Evolutionary conservation across 805 yeast genomes (phyloP).

Genomic region (Nematodospora valgi): DNA sequence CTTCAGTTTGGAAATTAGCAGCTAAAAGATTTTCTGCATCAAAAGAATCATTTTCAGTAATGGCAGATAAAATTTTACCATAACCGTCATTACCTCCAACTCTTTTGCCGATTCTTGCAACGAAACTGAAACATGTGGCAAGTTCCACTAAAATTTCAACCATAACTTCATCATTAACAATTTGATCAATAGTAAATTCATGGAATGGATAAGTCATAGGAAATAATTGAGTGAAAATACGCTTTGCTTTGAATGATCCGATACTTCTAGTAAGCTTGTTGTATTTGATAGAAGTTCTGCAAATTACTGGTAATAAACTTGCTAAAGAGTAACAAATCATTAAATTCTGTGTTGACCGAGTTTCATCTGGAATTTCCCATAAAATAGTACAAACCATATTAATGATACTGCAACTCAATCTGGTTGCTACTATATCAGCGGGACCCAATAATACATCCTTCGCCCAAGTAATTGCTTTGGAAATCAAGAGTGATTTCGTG

Average conservation of each 20-base stretch:
- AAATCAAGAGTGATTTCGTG: conserved; percentile 38
- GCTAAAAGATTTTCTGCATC: conserved; percentile 32
- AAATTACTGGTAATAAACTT: conserved; percentile 52
- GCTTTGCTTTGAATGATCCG: conserved; percentile 52
- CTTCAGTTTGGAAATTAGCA: conserved; percentile 42
- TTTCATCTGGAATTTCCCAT: conserved; percentile 28
- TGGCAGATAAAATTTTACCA: conserved; percentile 32
- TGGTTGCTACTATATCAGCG: conserved; percentile 53
- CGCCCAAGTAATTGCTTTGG: conserved; percentile 51
- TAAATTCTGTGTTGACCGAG: conserved; percentile 25
- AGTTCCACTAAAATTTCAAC: conserved; percentile 74
- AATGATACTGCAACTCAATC: conserved; percentile 61
- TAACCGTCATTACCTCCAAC: conserved; percentile 44
- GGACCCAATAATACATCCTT: conserved; percentile 54
- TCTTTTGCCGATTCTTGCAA: conserved; percentile 48
- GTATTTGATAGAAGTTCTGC: conserved; percentile 49
- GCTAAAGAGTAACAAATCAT: conserved; percentile 45
- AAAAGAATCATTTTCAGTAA: conserved; percentile 32
- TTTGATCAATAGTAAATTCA: conserved; percentile 66
- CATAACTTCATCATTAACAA: conserved; percentile 62
- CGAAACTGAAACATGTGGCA: conserved; percentile 54
- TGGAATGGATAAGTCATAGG: conserved; percentile 65
- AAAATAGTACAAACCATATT: conserved; percentile 45
- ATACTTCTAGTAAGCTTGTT: conserved; percentile 47
- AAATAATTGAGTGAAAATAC: conserved; percentile 66